Evolutionary conservation across 441 rosid genomes (phyloP), one percentile per base, ranked within the genome.

Genomic region (Biscutella laevigata): DNA sequence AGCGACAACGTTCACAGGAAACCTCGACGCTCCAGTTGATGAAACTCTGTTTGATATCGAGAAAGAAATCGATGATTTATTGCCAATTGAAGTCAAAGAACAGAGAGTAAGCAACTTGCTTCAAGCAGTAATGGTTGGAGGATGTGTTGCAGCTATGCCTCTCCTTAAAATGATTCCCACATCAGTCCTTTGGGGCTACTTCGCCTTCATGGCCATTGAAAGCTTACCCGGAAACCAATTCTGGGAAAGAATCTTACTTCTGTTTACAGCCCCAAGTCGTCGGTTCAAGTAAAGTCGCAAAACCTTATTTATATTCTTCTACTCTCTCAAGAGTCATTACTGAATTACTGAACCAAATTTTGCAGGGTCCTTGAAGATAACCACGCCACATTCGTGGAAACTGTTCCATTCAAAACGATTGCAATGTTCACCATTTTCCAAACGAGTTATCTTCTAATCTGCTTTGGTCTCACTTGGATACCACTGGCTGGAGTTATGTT

Each of bases 171-270:
- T 22, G 86, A 90, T 90, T 38, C 95, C 97, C 6, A 84, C 95
- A 5, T 78, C 97, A 5, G 97, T 90, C 34, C 86, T 90, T 7
- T 90, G 95, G 97, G 97, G 97, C 9, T 90, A 86, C 67, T 83
- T 90, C 11, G 97, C 97, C 4, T 90, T 79, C 80, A 90, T 90
- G 95, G 95, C 97, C 6, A 86, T 86, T 9, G 97, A 90, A 68
- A 86, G 95, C 66, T 74, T 90, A 48, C 97, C 94, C 0, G 95
- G 97, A 4, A 90, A 90, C 67, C 94, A 86, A 44, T 90, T 90
- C 37, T 86, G 97, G 95, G 95, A 90, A 73, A 71, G 95, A 67
- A 90, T 90, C 70, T 51, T 90, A 21, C 66, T 90, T 60, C 94
- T 86, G 47, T 84, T 90, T 83, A 90, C 95, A 0, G 84, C 86